phyloP scores from a whole-genome alignment of 169 alveolate genomes.

The Gregarina niphandrodes region DNA sequence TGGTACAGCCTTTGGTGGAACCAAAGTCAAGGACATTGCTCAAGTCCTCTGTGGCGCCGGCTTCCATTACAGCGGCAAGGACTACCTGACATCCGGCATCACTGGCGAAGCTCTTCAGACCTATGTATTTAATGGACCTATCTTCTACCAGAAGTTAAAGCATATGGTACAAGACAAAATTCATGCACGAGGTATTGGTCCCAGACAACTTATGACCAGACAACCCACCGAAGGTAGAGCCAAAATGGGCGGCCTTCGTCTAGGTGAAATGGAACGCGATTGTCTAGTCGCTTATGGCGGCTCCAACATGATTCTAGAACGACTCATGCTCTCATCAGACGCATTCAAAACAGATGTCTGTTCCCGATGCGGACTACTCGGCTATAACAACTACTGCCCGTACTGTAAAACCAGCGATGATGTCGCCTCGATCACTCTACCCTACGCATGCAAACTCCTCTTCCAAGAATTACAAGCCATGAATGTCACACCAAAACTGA shows the following conservation, averaged over 20 bases:
- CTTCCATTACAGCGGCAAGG: conserved; percentile 64
- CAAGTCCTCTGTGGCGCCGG: conserved; percentile 71
- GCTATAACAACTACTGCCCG: conserved; percentile 70
- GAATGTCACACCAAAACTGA: conserved; percentile 44
- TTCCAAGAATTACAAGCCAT: conserved; percentile 48
- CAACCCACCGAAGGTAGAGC: conserved; percentile 99
- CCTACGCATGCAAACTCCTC: conserved; percentile 66
- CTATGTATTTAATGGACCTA: conserved; percentile 90
- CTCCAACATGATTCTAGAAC: conserved; percentile 74
- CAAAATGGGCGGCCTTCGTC: conserved; percentile 92
- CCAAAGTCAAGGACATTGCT: conserved; percentile 62
- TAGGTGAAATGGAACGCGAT: conserved; percentile 99
- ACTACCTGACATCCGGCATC: conserved; percentile 79
- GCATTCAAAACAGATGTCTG: conserved; percentile 74
- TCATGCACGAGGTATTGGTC: conserved; percentile 99
- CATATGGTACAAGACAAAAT: conserved; percentile 98
- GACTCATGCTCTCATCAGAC: conserved; percentile 88
- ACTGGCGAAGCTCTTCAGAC: conserved; percentile 95
- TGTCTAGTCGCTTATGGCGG: conserved; percentile 83
- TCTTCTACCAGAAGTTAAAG: conserved; percentile 90
- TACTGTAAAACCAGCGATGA: conserved; percentile 59
- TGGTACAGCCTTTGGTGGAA: conserved; percentile 94
- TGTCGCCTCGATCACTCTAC: conserved; percentile 24
- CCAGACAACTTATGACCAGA: conserved; percentile 80
- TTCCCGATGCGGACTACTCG: conserved; percentile 68